Conservation (phyloP, 2,329 filamentous ascomycete genomes). For the Neopestalotiopsis sp. region DNA sequence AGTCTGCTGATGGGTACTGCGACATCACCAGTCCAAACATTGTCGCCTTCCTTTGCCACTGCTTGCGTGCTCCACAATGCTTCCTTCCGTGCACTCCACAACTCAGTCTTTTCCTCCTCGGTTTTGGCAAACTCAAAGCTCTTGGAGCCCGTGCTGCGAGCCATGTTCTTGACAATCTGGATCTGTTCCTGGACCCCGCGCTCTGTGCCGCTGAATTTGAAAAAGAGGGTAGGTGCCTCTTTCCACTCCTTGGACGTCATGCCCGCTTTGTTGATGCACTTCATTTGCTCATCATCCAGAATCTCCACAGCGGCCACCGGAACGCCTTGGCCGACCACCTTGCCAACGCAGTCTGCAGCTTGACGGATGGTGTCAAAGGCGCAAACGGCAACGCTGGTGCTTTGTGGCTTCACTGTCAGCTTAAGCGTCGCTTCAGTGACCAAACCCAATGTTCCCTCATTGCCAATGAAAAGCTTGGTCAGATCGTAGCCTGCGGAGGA, state of each 20-base stretch:
- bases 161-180: slow-evolving; percentile 36
- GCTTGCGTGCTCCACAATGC: slow-evolving; percentile 82
- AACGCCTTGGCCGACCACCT: slow-evolving; percentile 73
- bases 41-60: slow-evolving; percentile 66
- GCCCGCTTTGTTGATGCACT: slow-evolving; percentile 57
- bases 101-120: slow-evolving; percentile 72
- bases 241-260: slow-evolving; percentile 64
- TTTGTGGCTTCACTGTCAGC: slow-evolving; percentile 75
- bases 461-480: slow-evolving; percentile 78
- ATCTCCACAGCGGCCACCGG: slow-evolving; percentile 81
- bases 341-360: slow-evolving; percentile 73
- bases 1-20: slow-evolving; percentile 80
- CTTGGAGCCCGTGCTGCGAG: slow-evolving; percentile 58
- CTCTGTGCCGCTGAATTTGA: slow-evolving; percentile 72
- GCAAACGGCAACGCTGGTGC: slow-evolving; percentile 73
- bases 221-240: slow-evolving; percentile 71
- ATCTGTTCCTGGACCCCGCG: slow-evolving; percentile 80
- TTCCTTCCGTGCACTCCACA: slow-evolving; percentile 86
- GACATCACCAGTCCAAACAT: slow-evolving; percentile 86
- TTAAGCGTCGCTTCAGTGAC: slow-evolving; percentile 82
- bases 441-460: slow-evolving; percentile 81
- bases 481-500: slow-evolving; percentile 84
- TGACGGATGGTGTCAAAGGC: slow-evolving; percentile 53
- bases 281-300: slow-evolving; percentile 80
- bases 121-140: slow-evolving; percentile 79